These are phyloP conservation scores for Fusarium solani-melongenae DNA, from an alignment of 2,329 filamentous ascomycete genomes.

Conservation along the genomic window DNA sequence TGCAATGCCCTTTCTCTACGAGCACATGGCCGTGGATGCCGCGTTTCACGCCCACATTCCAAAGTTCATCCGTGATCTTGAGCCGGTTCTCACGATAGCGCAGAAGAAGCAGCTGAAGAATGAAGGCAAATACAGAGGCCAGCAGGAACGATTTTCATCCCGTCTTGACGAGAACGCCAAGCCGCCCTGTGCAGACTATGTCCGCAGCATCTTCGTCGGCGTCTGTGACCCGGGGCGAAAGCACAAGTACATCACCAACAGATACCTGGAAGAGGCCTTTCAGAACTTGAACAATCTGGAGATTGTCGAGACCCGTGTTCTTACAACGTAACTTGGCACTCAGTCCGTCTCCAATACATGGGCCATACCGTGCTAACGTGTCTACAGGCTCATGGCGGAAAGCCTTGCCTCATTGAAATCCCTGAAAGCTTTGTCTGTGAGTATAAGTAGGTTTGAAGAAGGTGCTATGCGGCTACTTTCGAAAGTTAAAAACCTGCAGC, in stretches of 20 bases:
- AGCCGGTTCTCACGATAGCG: neutral
- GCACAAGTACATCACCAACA: slow-evolving; percentile 18
- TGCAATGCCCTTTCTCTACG: slow-evolving; percentile 25
- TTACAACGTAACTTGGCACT: slow-evolving; percentile 22
- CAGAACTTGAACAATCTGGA: slow-evolving; percentile 27
- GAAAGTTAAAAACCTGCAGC: slow-evolving; percentile 24
- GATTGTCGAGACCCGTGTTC: slow-evolving; percentile 6
- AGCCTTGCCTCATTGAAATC: slow-evolving; percentile 14
- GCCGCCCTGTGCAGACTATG: slow-evolving; percentile 10
- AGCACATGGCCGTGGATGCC: slow-evolving; percentile 11
- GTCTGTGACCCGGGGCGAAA: slow-evolving; percentile 12
- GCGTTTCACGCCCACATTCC: slow-evolving; percentile 25
- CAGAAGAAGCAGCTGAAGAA: neutral
- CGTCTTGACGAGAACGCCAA: neutral
- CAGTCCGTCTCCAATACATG: neutral
- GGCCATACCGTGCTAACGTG: neutral
- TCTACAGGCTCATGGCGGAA: slow-evolving; percentile 15
- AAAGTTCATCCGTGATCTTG: slow-evolving; percentile 18
- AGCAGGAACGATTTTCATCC: slow-evolving; percentile 1
- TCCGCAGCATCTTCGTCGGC: slow-evolving; percentile 18
- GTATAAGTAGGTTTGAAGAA: neutral
- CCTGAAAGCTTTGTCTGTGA: slow-evolving; percentile 25
- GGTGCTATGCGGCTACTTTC: neutral
- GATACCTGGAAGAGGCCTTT: slow-evolving; percentile 33
- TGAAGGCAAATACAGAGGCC: neutral